Evolutionary conservation across 805 yeast species (phyloP), one percentile per base, ranked within the genome.

Genomic region (Priceomyces carsonii): DNA sequence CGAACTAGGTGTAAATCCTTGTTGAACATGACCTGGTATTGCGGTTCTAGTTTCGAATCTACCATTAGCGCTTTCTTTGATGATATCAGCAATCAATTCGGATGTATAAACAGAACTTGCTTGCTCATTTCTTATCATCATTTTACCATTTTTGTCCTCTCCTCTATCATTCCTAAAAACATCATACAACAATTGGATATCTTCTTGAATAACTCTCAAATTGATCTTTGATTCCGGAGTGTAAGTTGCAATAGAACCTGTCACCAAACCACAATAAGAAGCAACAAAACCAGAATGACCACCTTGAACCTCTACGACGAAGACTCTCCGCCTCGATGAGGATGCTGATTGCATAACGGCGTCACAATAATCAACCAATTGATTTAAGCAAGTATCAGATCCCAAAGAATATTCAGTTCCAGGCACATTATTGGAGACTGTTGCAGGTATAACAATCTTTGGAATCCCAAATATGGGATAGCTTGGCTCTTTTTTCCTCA

Each of bases 21-120:
- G 95, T 63, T 85, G 93, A 20, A 85, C 90, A 55, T 85, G 95
- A 15, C 95, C 93, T 16, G 95, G 95, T 36, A 82, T 71, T 8
- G 93, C 93, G 5, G 90, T 79, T 57, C 82, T 80, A 15, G 87
- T 79, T 49, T 85, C 91, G 47, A 82, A 85, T 49, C 77, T 71
- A 21, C 83, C 82, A 14, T 73, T 63, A 18, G 81, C 75, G 42
- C 79, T 80, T 45, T 78, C 82, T 39, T 74, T 72, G 42, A 82
- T 73, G 38, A 85, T 81, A 24, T 80, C 79, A n/a, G 91, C 83
- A 51, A 85, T 71, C 18, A 80, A 71, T 35, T 81, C 77, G 2
- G 90, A 77, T 8, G 80, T 62, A 45, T 80, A 72, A n/a, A 84
- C 86, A 42, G 75, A 69, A 6, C 85, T 77, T 4, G 82, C 88